Evolutionary conservation across 2,329 filamentous ascomycete species (phyloP).

Genomic region (Byssochlamys sp.): DNA sequence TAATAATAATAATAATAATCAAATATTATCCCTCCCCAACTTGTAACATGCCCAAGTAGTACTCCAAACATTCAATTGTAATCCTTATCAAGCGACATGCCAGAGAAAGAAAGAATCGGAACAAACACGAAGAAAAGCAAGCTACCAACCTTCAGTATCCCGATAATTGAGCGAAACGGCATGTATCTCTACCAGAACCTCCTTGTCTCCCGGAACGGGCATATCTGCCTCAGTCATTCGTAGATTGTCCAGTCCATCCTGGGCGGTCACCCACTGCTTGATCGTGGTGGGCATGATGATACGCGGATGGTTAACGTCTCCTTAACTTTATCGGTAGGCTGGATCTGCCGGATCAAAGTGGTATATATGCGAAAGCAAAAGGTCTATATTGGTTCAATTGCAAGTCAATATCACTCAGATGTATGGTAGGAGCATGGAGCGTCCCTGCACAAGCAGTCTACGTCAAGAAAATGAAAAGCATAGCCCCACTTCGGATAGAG

Average conservation of each 20-base stretch:
- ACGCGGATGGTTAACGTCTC: neutral
- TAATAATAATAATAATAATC: too few relatives aligned
- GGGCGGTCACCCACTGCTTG: conserved; percentile 45
- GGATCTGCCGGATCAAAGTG: neutral
- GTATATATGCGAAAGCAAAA: neutral
- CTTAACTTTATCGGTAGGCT: neutral
- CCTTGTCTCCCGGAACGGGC: conserved; percentile 40
- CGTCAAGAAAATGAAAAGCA: neutral
- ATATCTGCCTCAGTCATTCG: conserved; percentile 36
- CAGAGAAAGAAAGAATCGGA: neutral
- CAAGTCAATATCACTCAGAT: neutral
- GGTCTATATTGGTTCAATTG: neutral
- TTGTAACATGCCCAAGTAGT: neutral
- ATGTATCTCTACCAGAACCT: conserved; percentile 45
- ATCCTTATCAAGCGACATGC: neutral
- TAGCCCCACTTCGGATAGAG: neutral
- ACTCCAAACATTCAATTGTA: neutral
- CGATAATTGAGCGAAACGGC: conserved; percentile 48
- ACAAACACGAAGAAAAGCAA: neutral
- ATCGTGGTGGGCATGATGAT: conserved; percentile 6
- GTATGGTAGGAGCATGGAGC: neutral
- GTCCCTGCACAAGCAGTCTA: neutral
- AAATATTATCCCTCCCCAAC: neutral
- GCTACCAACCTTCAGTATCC: conserved; percentile 33
- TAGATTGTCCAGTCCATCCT: conserved; percentile 50